phyloP scores from a whole-genome alignment of 495 filamentous ascomycete species.

The Melanomma pulvis-pyrius region DNA sequence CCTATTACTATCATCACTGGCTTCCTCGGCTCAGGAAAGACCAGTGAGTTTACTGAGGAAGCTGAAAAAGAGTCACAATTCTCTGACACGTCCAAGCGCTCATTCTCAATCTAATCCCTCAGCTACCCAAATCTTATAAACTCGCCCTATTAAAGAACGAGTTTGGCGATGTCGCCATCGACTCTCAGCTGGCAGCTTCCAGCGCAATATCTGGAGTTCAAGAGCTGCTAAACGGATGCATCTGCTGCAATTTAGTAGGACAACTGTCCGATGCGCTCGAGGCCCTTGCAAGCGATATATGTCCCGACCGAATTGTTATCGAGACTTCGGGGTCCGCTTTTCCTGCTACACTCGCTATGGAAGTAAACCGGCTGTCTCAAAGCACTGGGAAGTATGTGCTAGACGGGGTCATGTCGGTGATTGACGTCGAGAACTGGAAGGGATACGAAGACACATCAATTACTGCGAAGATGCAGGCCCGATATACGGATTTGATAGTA shows the following conservation, averaged over 20 bases:
- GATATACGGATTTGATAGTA: conserved; percentile 88
- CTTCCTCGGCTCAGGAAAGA: conserved; percentile 77
- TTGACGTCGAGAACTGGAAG: conserved; percentile 96
- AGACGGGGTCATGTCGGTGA: conserved; percentile 88
- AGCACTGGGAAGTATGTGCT: conserved; percentile 68
- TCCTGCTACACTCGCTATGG: conserved; percentile 48
- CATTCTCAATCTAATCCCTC: conserved; percentile 84
- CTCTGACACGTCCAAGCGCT: conserved; percentile 52
- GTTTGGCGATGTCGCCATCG: conserved; percentile 91
- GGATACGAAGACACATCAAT: conserved; percentile 87
- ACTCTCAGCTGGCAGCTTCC: conserved; percentile 83
- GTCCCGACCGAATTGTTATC: conserved; percentile 84
- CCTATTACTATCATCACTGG: conserved; percentile 94
- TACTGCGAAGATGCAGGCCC: conserved; percentile 54
- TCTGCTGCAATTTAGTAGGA: conserved; percentile 97
- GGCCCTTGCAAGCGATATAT: conserved; percentile 62
- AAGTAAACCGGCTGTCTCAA: conserved; percentile 74
- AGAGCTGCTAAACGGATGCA: conserved; percentile 93
- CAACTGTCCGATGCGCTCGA: conserved; percentile 79
- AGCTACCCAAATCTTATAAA: conserved; percentile 75
- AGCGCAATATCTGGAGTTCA: conserved; percentile 83
- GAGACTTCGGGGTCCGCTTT: conserved; percentile 83
- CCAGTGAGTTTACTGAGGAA: conserved; percentile 18
- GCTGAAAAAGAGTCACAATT: not conserved
- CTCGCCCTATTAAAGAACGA: conserved; percentile 98